Evolutionary conservation across 495 filamentous ascomycete species (phyloP), one percentile per base, ranked within the genome.

Genomic region (Evernia prunastri): DNA sequence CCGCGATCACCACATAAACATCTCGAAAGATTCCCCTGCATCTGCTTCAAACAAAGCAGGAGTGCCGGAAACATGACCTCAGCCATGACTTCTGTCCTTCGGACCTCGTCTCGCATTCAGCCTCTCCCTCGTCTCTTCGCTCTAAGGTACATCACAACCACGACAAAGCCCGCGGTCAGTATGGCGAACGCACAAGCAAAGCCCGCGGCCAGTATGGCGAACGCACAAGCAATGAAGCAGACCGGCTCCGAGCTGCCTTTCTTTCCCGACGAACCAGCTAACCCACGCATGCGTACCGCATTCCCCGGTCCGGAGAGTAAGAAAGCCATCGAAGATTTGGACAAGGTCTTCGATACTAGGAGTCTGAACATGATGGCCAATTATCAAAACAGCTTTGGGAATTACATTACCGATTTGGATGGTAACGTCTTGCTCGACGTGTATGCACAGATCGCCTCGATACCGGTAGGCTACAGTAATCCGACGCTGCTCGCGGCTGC

Each of bases 391-490:
- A 91, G 89, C 72, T 69, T 74, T 29, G 86, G 86, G 54, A 88
- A 89, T 71, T 89, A 88, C 79, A 90, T 98, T 73, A 86, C 86
- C 45, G 94, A 98, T 76, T 81, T 89, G 8, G 94, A 98, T 76
- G 94, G 89, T 61, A 93, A 93, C 72, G 76, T 87, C 11, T 65
- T 79, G 59, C 75, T 79, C 33, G 80, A 80, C 66, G 79, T 80
- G 56, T 76, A 74, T 60, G 70, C 67, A 25, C 93, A 97, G 78
- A 97, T 97, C 72, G 94, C 94, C 68, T 97, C 93, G 31, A 98
- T 98, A 72, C 93, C 93, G 36, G 81, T 98, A 63, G 94, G 94
- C 58, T 98, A 98, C 84, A 96, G 91, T 83, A 98, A 98, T 77
- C 89, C 92, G 29, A 75, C 81, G 68, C 82, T 98, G 60, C 78